Percentiles rank a stretch among this genome's conserved stretches.
Evolutionary conservation across 2,329 filamentous ascomycete genomes (phyloP).

Genomic region (Aspergillus carbonarius): DNA sequence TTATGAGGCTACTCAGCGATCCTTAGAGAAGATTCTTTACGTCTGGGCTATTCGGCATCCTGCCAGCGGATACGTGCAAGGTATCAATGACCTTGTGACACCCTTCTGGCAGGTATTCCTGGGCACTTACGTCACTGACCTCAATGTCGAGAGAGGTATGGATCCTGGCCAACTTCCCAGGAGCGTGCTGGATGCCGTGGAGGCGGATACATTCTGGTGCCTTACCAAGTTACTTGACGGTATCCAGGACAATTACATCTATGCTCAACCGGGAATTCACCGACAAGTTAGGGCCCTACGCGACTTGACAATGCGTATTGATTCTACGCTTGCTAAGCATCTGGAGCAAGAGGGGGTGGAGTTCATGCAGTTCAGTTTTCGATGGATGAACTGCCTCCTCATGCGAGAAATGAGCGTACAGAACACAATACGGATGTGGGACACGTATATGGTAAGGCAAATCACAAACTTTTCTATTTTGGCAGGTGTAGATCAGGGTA

Average conservation of each 20-base stretch:
- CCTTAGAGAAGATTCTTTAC: conserved; percentile 90
- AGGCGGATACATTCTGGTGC: conserved; percentile 98
- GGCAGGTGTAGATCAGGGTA: not conserved
- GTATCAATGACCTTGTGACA: conserved; percentile 96
- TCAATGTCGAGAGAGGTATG: conserved; percentile 90
- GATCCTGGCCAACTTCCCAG: conserved; percentile 91
- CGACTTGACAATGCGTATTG: conserved; percentile 88
- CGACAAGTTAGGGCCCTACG: conserved; percentile 85
- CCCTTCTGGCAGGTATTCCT: conserved; percentile 98
- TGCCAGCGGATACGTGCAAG: conserved; percentile 95
- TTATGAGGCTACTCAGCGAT: conserved; percentile 93
- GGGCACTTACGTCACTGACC: conserved; percentile 90
- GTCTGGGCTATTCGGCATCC: conserved; percentile 97
- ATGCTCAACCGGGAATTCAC: conserved; percentile 94
- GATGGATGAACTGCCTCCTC: conserved; percentile 99
- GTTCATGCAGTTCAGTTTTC: conserved; percentile 98
- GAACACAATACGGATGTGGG: conserved; percentile 99
- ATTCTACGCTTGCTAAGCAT: conserved; percentile 79
- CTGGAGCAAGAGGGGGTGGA: conserved; percentile 89
- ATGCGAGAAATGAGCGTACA: conserved; percentile 97
- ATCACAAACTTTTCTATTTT: not conserved
- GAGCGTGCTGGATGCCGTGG: conserved; percentile 89
- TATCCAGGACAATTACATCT: conserved; percentile 98
- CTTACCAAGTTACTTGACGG: conserved; percentile 96
- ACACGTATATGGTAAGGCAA: conserved; percentile 82